Conservation (phyloP, 2,329 filamentous ascomycete species). For the Aspergillus sp. region DNA sequence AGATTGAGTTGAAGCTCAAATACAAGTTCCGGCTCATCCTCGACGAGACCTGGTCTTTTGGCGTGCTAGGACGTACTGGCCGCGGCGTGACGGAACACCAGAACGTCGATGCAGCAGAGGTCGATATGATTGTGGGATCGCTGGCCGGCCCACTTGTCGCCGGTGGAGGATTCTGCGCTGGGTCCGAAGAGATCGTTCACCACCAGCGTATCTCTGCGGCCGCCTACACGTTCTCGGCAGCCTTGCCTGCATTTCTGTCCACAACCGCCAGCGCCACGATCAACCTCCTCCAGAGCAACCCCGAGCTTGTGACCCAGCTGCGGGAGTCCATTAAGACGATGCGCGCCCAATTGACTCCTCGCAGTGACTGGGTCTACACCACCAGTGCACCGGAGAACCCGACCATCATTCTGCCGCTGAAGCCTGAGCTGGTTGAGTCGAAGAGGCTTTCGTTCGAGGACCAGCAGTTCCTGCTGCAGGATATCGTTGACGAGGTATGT, state of each 20-base stretch:
- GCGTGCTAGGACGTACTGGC: constrained; percentile 82
- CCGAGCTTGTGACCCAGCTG: constrained; percentile 68
- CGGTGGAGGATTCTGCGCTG: constrained; percentile 92
- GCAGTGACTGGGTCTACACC: constrained; percentile 86
- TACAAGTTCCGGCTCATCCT: constrained; percentile 98
- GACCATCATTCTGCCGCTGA: constrained; percentile 72
- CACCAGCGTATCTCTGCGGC: constrained; percentile 91
- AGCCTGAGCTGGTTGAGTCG: constrained; percentile 68
- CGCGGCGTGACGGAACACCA: constrained; percentile 91
- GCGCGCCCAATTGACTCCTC: constrained; percentile 77
- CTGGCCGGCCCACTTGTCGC: constrained; percentile 83
- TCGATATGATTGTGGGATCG: constrained; percentile 96
- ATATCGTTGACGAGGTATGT: constrained; percentile 90
- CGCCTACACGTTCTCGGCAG: constrained; percentile 92
- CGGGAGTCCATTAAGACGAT: constrained; percentile 81
- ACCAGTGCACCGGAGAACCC: constrained; percentile 79
- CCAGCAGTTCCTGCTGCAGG: constrained; percentile 76
- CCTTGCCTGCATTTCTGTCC: constrained; percentile 83
- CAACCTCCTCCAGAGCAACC: constrained; percentile 74
- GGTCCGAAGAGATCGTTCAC: constrained; percentile 81
- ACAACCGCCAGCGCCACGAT: constrained; percentile 94
- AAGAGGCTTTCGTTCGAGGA: constrained; percentile 63
- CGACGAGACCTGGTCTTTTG: constrained; percentile 96
- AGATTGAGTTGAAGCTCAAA: constrained; percentile 85
- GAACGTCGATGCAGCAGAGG: constrained; percentile 83